These are phyloP conservation scores for Talaromyces islandicus DNA, from an alignment of 2,329 filamentous ascomycete species.

Conservation along the genomic window DNA sequence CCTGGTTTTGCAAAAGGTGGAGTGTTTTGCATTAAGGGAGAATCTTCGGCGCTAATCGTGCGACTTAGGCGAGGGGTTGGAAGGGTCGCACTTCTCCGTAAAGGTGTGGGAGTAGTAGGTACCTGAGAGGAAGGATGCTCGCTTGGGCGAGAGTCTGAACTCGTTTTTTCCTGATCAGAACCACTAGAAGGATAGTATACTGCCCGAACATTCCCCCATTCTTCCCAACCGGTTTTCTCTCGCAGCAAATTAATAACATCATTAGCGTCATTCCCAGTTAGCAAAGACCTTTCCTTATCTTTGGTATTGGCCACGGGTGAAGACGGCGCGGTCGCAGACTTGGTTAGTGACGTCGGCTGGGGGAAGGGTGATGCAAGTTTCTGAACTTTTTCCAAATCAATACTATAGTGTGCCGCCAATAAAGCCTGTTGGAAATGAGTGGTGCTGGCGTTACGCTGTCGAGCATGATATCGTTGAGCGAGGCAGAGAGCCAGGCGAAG, in stretches of 20 bases:
- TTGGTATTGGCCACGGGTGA: constrained; percentile 57
- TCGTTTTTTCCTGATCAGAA: constrained; percentile 27
- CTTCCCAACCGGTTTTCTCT: constrained; percentile 55
- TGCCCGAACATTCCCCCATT: constrained; percentile 75
- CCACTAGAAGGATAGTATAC: constrained; percentile 61
- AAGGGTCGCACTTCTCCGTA: constrained; percentile 61
- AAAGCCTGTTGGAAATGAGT: constrained; percentile 65
- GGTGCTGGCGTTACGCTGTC: constrained; percentile 63
- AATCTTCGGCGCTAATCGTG: constrained; percentile 39
- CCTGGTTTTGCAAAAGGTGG: constrained; percentile 31
- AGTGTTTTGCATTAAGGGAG: constrained; percentile 45
- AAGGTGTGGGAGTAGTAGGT: constrained; percentile 68
- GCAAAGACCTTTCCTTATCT: constrained; percentile 64
- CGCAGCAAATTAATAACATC: constrained; percentile 73
- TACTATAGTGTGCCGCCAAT: constrained; percentile 74
- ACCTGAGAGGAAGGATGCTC: constrained; percentile 41
- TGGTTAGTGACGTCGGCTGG: constrained; percentile 56
- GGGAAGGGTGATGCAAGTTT: constrained; percentile 77
- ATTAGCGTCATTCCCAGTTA: constrained; percentile 63
- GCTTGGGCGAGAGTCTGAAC: constrained; percentile 22
- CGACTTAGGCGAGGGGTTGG: constrained; percentile 49
- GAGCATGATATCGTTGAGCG: constrained; percentile 86
- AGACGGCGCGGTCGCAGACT: constrained; percentile 42
- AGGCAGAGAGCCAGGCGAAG: constrained; percentile 78
- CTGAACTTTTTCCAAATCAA: constrained; percentile 70